Evolutionary conservation across 2,329 filamentous ascomycete species (phyloP), one percentile per base, ranked within the genome.

Genomic region (Graphiopsis chlorocephala): DNA sequence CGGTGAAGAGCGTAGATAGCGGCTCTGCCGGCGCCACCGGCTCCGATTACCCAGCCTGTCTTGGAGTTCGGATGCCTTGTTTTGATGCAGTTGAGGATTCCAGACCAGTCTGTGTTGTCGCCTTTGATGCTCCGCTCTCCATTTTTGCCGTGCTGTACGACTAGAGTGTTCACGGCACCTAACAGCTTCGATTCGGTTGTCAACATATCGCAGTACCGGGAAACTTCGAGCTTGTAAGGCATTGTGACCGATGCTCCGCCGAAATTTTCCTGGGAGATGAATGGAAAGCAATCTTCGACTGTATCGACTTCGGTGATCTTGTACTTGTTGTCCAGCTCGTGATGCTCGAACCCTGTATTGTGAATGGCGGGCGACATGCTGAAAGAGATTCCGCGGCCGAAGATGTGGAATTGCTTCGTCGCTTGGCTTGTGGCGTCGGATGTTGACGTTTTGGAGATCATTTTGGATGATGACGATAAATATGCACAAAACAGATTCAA

Each of bases 41-140:
- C 58, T 23, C 58, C 58, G n/a, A 61, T 50, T 0, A 61, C 58
- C 28, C 26, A 33, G 12, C 58, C 58, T 10, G 31, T 20, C 20
- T 26, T 52, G 11, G 29, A 14, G 2, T 26, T 20, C 23, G n/a
- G 28, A 17, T 61, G 47, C 20, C 20, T 50, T 10, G 42, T 47
- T 2, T 20, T 12, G 20, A 61, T 61, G 35, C 56, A 45, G 4
- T 52, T 50, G 25, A 50, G 28, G 1, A 60, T 45, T 7, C 58
- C 58, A n/a, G 58, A 29, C 58, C 58, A 61, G 45, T 61, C 58
- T 1, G 58, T 61, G 20, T 61, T 61, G 58, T 61, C 58, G n/a
- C 58, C 58, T n/a, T 31, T 14, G 45, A 61, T 50, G 7, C n/a
- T 50, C 1, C 45, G 58, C 10, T 38, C 26, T n/a, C 29, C 20